Evolutionary conservation across 345 rosid genomes (phyloP).

Genomic region (Eucalyptus sp.): DNA sequence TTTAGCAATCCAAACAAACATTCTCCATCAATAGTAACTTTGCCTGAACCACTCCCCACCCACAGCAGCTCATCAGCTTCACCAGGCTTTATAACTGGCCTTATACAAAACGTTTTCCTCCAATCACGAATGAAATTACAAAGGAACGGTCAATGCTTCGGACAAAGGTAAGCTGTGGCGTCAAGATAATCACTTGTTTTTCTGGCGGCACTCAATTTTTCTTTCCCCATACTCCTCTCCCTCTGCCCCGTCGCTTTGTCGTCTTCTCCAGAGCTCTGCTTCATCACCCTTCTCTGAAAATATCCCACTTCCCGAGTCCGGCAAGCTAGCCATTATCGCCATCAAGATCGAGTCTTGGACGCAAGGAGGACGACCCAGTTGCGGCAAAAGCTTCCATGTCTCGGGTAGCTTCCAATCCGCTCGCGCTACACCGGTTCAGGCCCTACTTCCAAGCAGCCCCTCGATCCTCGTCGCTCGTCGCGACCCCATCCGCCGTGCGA

Average conservation of each 20-base stretch:
- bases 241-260: not conserved
- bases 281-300: not conserved
- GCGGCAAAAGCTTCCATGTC: constrained; percentile 9
- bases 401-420: constrained; percentile 22
- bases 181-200: not conserved
- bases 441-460: constrained; percentile 3
- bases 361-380: not conserved
- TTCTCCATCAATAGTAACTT: not conserved
- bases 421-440: constrained; percentile 21
- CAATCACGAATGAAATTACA: not conserved
- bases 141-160: not conserved
- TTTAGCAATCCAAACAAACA: not conserved
- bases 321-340: not conserved
- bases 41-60: not conserved
- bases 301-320: not conserved
- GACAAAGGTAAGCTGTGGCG: not conserved
- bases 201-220: not conserved
- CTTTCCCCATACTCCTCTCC: not conserved
- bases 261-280: not conserved
- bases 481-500: not conserved
- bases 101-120: not conserved
- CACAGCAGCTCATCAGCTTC: not conserved
- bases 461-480: not conserved
- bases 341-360: not conserved
- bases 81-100: not conserved